phyloP scores from a whole-genome alignment of 1,284 basidiomycete species.

The Cryptococcus sp. region DNA sequence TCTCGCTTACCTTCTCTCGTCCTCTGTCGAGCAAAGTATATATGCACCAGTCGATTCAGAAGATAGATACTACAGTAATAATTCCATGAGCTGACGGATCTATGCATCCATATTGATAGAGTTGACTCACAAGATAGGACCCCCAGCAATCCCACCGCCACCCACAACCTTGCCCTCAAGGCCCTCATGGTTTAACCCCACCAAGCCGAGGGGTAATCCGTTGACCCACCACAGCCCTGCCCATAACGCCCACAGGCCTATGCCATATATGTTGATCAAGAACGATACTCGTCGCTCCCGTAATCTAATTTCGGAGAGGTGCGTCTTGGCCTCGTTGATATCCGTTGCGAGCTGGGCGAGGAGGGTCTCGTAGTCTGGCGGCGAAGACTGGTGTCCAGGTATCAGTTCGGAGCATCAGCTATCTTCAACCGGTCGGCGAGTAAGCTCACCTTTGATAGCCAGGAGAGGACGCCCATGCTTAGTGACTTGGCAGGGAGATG shows the following conservation, averaged over 20 bases:
- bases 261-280: conserved; percentile 77
- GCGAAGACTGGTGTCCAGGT: conserved; percentile 33
- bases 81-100: not conserved
- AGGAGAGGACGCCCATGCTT: conserved; percentile 48
- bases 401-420: not conserved
- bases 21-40: conserved; percentile 83
- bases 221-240: conserved; percentile 77
- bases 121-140: conserved; percentile 74
- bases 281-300: conserved; percentile 81
- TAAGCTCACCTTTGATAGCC: conserved; percentile 36
- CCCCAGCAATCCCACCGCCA: conserved; percentile 63
- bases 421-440: not conserved
- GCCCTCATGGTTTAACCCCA: conserved; percentile 36
- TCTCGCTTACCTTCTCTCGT: conserved; percentile 73
- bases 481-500: not conserved
- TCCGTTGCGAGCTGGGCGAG: conserved; percentile 56
- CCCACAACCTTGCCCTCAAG: conserved; percentile 59
- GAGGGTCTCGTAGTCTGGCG: conserved; percentile 59
- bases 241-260: conserved; percentile 79
- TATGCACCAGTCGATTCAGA: conserved; percentile 76
- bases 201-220: conserved; percentile 59
- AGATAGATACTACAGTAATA: conserved; percentile 68
- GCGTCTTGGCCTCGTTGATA: conserved; percentile 63
- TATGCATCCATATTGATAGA: too few species aligned
- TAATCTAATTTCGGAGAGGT: conserved; percentile 82